These are phyloP conservation scores for Viridothelium virens DNA, from an alignment of 495 filamentous ascomycete species.

Conservation along the genomic window DNA sequence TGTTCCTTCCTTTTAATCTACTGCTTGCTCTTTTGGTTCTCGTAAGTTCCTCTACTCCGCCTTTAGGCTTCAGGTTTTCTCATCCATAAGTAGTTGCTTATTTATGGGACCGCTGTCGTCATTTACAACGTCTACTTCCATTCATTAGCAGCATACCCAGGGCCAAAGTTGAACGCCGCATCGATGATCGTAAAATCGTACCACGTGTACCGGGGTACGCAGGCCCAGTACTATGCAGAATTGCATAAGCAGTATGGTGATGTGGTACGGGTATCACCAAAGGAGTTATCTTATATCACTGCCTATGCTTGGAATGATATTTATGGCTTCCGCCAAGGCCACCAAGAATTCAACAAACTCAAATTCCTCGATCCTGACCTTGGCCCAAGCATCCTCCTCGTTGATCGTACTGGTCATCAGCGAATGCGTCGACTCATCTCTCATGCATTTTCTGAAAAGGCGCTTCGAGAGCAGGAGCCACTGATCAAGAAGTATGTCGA, in stretches of 20 bases:
- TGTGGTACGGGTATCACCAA: slow-evolving; percentile 17
- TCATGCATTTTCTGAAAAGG: slow-evolving; percentile 16
- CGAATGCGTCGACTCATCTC: slow-evolving; percentile 12
- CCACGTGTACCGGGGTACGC: slow-evolving; percentile 3
- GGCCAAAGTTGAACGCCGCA: slow-evolving; percentile 16
- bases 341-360: slow-evolving; percentile 9
- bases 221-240: background rate
- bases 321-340: slow-evolving; percentile 14
- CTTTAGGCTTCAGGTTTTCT: too few species aligned
- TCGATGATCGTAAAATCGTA: background rate
- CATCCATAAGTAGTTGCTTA: background rate
- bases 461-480: slow-evolving; percentile 13
- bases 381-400: slow-evolving; percentile 7
- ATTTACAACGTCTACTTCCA: slow-evolving; percentile 19
- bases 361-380: background rate
- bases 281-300: slow-evolving; percentile 15
- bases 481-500: slow-evolving; percentile 14
- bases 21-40: background rate
- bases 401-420: slow-evolving; percentile 11
- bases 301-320: slow-evolving; percentile 16
- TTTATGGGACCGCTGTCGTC: background rate
- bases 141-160: slow-evolving; percentile 13
- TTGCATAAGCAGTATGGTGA: slow-evolving; percentile 21
- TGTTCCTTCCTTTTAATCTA: background rate
- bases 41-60: background rate